Conservation (phyloP, 805 yeast species). For the Vanderwaltozyma yarrowii region DNA sequence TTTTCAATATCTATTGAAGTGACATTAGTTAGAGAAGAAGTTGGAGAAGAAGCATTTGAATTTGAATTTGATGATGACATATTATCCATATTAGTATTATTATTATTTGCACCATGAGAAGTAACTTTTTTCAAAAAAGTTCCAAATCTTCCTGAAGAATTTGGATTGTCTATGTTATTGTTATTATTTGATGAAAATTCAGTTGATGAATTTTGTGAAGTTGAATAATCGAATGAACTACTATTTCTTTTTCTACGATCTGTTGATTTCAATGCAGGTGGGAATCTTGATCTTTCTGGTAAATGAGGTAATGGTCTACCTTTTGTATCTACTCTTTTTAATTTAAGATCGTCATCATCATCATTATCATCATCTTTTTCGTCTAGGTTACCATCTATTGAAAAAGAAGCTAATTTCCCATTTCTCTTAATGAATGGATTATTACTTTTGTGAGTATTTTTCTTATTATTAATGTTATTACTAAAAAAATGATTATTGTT, state of each 20-base stretch:
- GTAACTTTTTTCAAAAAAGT: slow-evolving; percentile 27
- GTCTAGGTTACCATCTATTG: neutral
- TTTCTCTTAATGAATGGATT: slow-evolving; percentile 12
- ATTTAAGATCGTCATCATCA: neutral
- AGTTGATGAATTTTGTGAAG: neutral
- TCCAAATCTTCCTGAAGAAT: slow-evolving; percentile 21
- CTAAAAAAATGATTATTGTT: neutral
- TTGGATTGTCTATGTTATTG: neutral
- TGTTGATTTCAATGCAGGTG: slow-evolving; percentile 35
- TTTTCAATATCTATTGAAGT: neutral
- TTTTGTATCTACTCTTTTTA: slow-evolving; percentile 18
- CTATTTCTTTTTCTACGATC: neutral
- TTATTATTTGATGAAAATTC: neutral
- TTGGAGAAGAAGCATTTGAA: neutral
- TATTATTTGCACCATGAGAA: slow-evolving; percentile 13
- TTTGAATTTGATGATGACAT: neutral
- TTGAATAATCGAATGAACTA: neutral
- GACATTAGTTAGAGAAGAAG: neutral
- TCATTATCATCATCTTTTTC: neutral
- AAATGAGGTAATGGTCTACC: slow-evolving; percentile 44
- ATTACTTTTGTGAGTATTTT: slow-evolving; percentile 3
- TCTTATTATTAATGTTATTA: neutral
- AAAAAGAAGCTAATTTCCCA: neutral
- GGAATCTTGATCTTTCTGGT: slow-evolving; percentile 37
- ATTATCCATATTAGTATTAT: neutral